Conservation (phyloP, 1,139 yeast species). For the Hansenula lynferdii region DNA sequence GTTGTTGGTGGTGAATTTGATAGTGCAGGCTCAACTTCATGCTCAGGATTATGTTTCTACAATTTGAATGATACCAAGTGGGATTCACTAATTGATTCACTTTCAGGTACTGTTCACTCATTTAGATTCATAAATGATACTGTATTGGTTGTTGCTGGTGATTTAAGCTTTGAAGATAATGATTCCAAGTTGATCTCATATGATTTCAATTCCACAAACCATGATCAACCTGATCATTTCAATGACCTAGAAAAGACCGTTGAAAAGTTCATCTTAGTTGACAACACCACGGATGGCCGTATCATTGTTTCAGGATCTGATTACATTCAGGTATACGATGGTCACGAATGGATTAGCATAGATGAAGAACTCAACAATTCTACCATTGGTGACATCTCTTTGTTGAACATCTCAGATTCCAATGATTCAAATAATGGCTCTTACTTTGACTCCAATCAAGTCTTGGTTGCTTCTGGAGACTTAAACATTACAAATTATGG, state of each 20-base stretch:
- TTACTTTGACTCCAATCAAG: slow-evolving; percentile 30
- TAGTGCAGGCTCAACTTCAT: slow-evolving; percentile 52
- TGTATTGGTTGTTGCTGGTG: slow-evolving; percentile 59
- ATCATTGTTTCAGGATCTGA: slow-evolving; percentile 52
- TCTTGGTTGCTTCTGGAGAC: slow-evolving; percentile 60
- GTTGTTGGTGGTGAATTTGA: slow-evolving; percentile 78
- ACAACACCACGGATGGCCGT: slow-evolving; percentile 42
- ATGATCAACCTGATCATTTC: slow-evolving; percentile 18
- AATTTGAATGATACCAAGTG: slow-evolving; percentile 52
- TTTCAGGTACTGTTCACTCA: slow-evolving; percentile 51
- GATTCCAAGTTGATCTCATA: slow-evolving; percentile 44
- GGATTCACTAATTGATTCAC: slow-evolving; percentile 42
- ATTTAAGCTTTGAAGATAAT: slow-evolving; percentile 38
- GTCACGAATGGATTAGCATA: slow-evolving; percentile 39
- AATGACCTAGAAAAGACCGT: slow-evolving; percentile 36
- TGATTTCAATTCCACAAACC: slow-evolving; percentile 35
- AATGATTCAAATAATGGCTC: slow-evolving; percentile 27
- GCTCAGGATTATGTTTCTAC: slow-evolving; percentile 65
- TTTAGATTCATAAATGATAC: slow-evolving; percentile 48
- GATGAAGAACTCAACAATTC: slow-evolving; percentile 10
- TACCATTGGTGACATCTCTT: slow-evolving; percentile 26
- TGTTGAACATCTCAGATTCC: slow-evolving; percentile 27
- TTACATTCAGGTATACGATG: slow-evolving; percentile 46
- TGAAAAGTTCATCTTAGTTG: slow-evolving; percentile 44
- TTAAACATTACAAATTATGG: slow-evolving; percentile 52